Conservation (phyloP, 768 basidiomycete species). For the Tulasnella sp. region DNA sequence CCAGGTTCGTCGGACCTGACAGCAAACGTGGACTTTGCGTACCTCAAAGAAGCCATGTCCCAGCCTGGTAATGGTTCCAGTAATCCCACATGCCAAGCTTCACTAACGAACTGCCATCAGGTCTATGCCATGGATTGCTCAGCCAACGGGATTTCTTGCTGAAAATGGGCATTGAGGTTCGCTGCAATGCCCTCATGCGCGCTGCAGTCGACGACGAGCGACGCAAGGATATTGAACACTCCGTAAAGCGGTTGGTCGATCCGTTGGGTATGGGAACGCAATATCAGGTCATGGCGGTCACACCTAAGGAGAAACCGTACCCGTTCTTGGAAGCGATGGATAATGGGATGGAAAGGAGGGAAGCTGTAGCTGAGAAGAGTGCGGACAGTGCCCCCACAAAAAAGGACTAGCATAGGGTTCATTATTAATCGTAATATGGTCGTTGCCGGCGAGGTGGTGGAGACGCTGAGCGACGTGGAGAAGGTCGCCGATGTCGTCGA, state of each 20-base stretch:
- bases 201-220: constrained; percentile 43
- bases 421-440: neutral
- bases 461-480: neutral
- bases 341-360: neutral
- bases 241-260: constrained; percentile 68
- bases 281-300: constrained; percentile 71
- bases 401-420: neutral
- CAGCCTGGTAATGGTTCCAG: neutral
- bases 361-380: neutral
- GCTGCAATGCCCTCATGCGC: constrained; percentile 55
- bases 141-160: constrained; percentile 68
- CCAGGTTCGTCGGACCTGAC: constrained; percentile 91
- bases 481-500: neutral
- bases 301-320: constrained; percentile 22
- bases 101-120: neutral
- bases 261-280: constrained; percentile 74
- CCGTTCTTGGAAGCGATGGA: constrained; percentile 8
- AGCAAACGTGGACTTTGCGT: constrained; percentile 93
- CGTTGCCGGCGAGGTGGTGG: neutral
- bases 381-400: neutral
- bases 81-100: neutral
- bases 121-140: constrained; percentile 51
- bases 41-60: constrained; percentile 66
- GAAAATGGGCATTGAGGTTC: constrained; percentile 64
- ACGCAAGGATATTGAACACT: constrained; percentile 44